phyloP scores from a whole-genome alignment of 1,284 basidiomycete genomes.

The Tetrapyrgos nigripes region DNA sequence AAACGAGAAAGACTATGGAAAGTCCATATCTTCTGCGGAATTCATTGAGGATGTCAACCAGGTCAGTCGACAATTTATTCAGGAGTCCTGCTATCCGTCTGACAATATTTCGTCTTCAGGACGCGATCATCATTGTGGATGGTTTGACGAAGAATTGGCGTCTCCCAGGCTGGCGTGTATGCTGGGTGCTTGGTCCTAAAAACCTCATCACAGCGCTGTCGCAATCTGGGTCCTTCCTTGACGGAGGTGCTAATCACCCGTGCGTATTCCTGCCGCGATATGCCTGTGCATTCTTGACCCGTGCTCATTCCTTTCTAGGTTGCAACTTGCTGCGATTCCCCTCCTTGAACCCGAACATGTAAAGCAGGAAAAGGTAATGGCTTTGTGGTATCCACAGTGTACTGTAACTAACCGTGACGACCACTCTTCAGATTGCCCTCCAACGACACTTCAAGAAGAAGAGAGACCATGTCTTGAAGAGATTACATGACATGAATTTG shows the following conservation, averaged over 20 bases:
- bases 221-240: constrained; percentile 84
- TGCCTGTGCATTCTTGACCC: too few relatives aligned
- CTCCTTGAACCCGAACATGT: constrained; percentile 79
- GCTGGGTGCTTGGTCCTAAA: constrained; percentile 97
- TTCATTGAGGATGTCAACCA: constrained; percentile 88
- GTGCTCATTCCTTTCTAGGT: constrained; percentile 42
- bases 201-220: constrained; percentile 86
- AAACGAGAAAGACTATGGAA: constrained; percentile 74
- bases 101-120: constrained; percentile 44
- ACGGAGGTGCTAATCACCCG: constrained; percentile 91
- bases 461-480: constrained; percentile 86
- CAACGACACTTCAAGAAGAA: constrained; percentile 92
- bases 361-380: constrained; percentile 67
- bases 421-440: constrained; percentile 76
- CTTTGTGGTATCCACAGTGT: background rate
- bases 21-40: constrained; percentile 82
- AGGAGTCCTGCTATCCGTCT: background rate
- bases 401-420: background rate
- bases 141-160: constrained; percentile 96
- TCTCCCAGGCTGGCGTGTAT: constrained; percentile 92
- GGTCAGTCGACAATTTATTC: constrained; percentile 38
- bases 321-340: constrained; percentile 87
- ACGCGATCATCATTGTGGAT: constrained; percentile 87
- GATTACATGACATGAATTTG: constrained; percentile 81
- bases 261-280: constrained; percentile 44